Percentiles rank a stretch among this genome's conserved stretches.
These are phyloP conservation scores for Cordyceps militaris DNA, from an alignment of 2,329 filamentous ascomycete species.

Conservation along the genomic window DNA sequence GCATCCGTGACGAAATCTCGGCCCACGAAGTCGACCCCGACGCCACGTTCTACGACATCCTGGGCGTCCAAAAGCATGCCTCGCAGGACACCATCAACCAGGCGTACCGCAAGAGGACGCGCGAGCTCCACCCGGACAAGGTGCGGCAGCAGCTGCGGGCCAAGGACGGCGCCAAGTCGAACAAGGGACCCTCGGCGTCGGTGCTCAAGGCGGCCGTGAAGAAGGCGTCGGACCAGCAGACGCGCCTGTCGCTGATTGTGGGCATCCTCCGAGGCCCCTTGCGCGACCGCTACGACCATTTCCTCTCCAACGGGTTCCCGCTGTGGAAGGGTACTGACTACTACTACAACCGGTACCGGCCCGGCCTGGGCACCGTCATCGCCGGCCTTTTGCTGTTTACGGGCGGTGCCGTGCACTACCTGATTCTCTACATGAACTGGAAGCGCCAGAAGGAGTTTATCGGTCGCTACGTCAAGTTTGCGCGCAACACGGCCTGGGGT, in stretches of 20 bases:
- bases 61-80: constrained; percentile 67
- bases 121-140: constrained; percentile 88
- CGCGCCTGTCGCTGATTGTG: constrained; percentile 74
- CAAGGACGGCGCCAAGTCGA: constrained; percentile 56
- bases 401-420: constrained; percentile 82
- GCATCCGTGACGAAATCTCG: constrained; percentile 79
- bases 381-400: constrained; percentile 73
- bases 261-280: constrained; percentile 76
- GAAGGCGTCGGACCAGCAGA: constrained; percentile 73
- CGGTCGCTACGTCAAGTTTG: constrained; percentile 83
- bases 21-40: constrained; percentile 68
- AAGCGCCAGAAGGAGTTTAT: constrained; percentile 88
- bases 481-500: constrained; percentile 83
- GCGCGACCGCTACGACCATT: constrained; percentile 89
- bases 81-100: constrained; percentile 85
- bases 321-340: constrained; percentile 96
- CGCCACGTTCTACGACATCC: constrained; percentile 89
- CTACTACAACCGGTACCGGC: constrained; percentile 92
- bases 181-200: constrained; percentile 63
- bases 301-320: constrained; percentile 87
- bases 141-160: constrained; percentile 76
- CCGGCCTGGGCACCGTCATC: constrained; percentile 79
- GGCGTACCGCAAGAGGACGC: constrained; percentile 84
- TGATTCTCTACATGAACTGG: constrained; percentile 77
- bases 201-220: constrained; percentile 76